Base-by-base conservation (phyloP, 768 basidiomycete species). In the Mycena olivaceomarginata region DNA sequence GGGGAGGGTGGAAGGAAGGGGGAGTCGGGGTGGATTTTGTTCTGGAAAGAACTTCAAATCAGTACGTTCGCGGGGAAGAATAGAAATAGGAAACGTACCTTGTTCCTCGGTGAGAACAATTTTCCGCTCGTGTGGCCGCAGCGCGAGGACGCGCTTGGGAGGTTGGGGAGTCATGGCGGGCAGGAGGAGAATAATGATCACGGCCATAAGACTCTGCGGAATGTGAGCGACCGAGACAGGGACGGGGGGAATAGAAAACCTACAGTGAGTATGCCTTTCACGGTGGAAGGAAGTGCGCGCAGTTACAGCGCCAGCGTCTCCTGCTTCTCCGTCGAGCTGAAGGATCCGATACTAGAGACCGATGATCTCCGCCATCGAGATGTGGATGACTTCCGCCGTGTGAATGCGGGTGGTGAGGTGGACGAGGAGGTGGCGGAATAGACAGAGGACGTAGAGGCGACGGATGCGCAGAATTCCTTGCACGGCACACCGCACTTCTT, bases 281-380 rank as follows among this genome's bases (percentile, higher is more conserved):
- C 3, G 2, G 69, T 67, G 1, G 65, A 70, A 0, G 75, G 74
- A 15, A 71, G 46, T 13, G 70, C 59, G 5, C 20, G 63, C 13
- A 72, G 37, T 11, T n/a, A 40, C 20, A 72, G 31, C 0, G 22
- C n/a, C 13, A 76, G 8, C 9, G 69, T 70, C 2, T 66, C 10
- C 1, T n/a, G 31, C 5, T 70, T 56, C 43, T 70, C 74, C 4
- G 63, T 65, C 25, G 74, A 70, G 53, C 39, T 66, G 45, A 75
- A 75, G 1, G 74, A 70, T 63, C 70, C 74, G 63, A 75, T 7
- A 43, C 68, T 75, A 9, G 51, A 57, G 3, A 75, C 67, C 6
- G n/a, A n/a, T n/a, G n/a, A n/a, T n/a, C n/a, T n/a, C n/a, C n/a
- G n/a, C n/a, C n/a, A n/a, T n/a, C n/a, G 74, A 18, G 73, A 51